Evolutionary conservation across 345 rosid genomes (phyloP).

Genomic region (Eutrema yunnanense): DNA sequence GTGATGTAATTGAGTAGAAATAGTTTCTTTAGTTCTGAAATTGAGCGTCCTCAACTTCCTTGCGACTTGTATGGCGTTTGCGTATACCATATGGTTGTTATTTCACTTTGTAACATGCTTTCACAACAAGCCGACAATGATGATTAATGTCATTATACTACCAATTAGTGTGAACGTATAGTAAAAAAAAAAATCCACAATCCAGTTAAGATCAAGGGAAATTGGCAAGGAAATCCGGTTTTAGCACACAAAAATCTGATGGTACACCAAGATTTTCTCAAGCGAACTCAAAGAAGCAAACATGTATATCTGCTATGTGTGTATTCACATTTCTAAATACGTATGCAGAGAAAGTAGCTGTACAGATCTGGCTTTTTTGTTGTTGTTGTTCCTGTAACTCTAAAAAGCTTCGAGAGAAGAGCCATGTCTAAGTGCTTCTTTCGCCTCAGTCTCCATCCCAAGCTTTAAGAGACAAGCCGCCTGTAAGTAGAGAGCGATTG

Average conservation of each 20-base stretch:
- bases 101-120: slow-evolving; percentile 3
- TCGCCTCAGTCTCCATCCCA: slow-evolving; percentile 82
- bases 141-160: neutral
- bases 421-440: slow-evolving; percentile 78
- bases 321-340: slow-evolving; percentile 18
- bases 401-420: slow-evolving; percentile 58
- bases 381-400: slow-evolving; percentile 21
- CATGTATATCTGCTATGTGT: slow-evolving; percentile 13
- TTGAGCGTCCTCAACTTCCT: neutral
- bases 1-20: slow-evolving; percentile 20
- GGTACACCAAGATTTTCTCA: slow-evolving; percentile 24
- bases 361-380: slow-evolving; percentile 29
- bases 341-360: slow-evolving; percentile 29
- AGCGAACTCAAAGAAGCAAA: slow-evolving; percentile 13
- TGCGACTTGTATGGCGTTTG: neutral
- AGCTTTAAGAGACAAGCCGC: slow-evolving; percentile 81
- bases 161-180: neutral
- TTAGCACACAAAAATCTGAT: slow-evolving; percentile 21
- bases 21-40: slow-evolving; percentile 1
- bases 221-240: slow-evolving; percentile 9
- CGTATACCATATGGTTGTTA: neutral
- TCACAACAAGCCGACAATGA: neutral
- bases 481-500: slow-evolving; percentile 78
- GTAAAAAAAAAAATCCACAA: neutral
- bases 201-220: slow-evolving; percentile 5